phyloP scores from a whole-genome alignment of 176 grass and related monocot genomes.

The Saccharum spontaneum region DNA sequence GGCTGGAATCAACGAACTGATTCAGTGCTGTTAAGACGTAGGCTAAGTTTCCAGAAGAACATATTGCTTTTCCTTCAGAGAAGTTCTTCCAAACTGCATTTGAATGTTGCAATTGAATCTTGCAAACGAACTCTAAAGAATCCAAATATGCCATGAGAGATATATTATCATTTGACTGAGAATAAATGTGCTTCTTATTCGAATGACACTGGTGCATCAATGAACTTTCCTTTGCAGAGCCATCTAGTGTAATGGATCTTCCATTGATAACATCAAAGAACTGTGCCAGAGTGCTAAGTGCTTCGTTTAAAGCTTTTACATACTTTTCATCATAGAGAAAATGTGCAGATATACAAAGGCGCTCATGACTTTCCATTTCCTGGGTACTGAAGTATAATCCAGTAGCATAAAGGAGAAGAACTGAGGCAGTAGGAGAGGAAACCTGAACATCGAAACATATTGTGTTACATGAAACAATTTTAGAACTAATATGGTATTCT shows the following conservation, averaged over 20 bases:
- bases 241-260: background rate
- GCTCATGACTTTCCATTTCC: conserved; percentile 38
- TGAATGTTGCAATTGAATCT: conserved; percentile 44
- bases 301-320: conserved; percentile 39
- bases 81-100: conserved; percentile 53
- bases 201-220: background rate
- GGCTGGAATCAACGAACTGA: conserved; percentile 58
- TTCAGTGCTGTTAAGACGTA: conserved; percentile 41
- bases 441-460: conserved; percentile 35
- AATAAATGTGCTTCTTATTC: background rate
- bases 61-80: conserved; percentile 39
- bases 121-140: conserved; percentile 72
- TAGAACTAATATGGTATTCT: conserved; percentile 18
- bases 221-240: background rate
- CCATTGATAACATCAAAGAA: background rate
- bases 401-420: conserved; percentile 69
- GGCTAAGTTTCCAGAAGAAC: conserved; percentile 30
- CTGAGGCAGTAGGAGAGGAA: conserved; percentile 44
- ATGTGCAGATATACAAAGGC: conserved; percentile 24
- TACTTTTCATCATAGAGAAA: conserved; percentile 33
- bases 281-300: conserved; percentile 39
- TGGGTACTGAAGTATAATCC: conserved; percentile 51
- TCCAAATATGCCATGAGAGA: conserved; percentile 64
- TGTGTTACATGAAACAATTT: conserved; percentile 17
- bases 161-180: conserved; percentile 24